Evolutionary conservation across 768 basidiomycete species (phyloP), one percentile per base, ranked within the genome.

Genomic region (Hortiboletus campestris): DNA sequence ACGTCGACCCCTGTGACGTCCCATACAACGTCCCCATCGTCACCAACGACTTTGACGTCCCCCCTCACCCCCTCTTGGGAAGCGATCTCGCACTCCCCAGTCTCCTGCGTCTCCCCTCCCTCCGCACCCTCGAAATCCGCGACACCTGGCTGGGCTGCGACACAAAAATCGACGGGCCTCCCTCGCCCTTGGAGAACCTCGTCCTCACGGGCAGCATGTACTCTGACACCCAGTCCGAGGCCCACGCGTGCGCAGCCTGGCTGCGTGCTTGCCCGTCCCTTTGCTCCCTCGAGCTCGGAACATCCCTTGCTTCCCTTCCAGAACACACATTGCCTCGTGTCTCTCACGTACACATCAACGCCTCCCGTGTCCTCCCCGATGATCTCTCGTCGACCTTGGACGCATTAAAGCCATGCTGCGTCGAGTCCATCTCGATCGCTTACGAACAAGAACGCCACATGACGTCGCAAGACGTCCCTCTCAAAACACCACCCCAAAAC

Each of bases 91-190:
- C 75, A 19, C 79, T 90, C 2, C 86, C 88, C 2, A 83, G 80
- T 13, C 81, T 90, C 50, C 78, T 90, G 46, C 78, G 79, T 60
- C 77, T 90, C 45, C 79, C 84, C 8, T 75, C 80, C 43, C 81
- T 90, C 38, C 78, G 75, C 29, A 79, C 78, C 59, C 84, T 90
- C 59, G 77, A 77, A 41, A 82, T 90, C 62, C 80, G 79, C 53
- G 86, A 88, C 65, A 88, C 86, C 0, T 88, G 88, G 70, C 78
- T 90, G 53, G 86, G 86, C 16, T 67, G 69, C 32, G 69, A 71
- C 51, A 48, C 67, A 29, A 58, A 61, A 29, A 51, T 69, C 44
- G 53, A 49, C 14, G 34, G 2, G 14, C 36, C 58, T 11, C 17
- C 53, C 0, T 29, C 52, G 0, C 42, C 62, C 1, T 11, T 71